Conservation (phyloP, 2,329 filamentous ascomycete species). For the Coniochaeta ligniaria region DNA sequence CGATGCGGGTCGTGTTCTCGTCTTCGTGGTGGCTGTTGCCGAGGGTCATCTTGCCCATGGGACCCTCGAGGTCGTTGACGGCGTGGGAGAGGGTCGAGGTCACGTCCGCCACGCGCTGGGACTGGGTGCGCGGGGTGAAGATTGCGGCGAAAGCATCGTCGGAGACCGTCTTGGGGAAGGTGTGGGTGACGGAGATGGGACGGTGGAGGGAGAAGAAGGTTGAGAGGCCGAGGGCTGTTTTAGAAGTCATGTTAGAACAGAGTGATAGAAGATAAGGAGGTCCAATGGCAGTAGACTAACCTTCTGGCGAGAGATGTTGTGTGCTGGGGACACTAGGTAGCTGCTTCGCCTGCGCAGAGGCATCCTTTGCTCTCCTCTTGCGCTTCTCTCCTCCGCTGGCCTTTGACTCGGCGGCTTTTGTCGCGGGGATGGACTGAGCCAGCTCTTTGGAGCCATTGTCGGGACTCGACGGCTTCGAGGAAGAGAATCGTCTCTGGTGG, state of each 20-base stretch:
- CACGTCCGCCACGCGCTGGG: constrained; percentile 49
- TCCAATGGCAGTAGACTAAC: constrained; percentile 30
- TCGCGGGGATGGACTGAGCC: constrained; percentile 42
- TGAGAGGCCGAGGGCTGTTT: constrained; percentile 73
- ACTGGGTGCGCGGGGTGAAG: constrained; percentile 54
- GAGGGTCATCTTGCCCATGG: constrained; percentile 46
- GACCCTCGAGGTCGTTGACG: constrained; percentile 52
- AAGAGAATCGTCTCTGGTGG: constrained; percentile 51
- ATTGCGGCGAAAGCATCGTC: constrained; percentile 77
- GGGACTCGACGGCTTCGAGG: constrained; percentile 56
- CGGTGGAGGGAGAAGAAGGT: constrained; percentile 95
- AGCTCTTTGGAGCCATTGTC: constrained; percentile 47
- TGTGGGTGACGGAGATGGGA: constrained; percentile 81
- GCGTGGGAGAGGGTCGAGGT: constrained; percentile 59
- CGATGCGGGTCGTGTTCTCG: constrained; percentile 42
- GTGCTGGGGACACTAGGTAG: constrained; percentile 71
- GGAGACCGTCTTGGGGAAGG: constrained; percentile 66
- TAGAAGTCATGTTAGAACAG: neutral
- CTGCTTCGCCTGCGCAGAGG: constrained; percentile 35
- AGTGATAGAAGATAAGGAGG: neutral
- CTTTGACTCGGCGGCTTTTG: constrained; percentile 34
- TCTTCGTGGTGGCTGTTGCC: constrained; percentile 28
- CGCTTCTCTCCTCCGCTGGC: constrained; percentile 39
- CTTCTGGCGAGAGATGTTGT: constrained; percentile 61
- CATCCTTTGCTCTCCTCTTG: constrained; percentile 51